Conservation (phyloP, 805 yeast genomes). For the Candida maltosa region DNA sequence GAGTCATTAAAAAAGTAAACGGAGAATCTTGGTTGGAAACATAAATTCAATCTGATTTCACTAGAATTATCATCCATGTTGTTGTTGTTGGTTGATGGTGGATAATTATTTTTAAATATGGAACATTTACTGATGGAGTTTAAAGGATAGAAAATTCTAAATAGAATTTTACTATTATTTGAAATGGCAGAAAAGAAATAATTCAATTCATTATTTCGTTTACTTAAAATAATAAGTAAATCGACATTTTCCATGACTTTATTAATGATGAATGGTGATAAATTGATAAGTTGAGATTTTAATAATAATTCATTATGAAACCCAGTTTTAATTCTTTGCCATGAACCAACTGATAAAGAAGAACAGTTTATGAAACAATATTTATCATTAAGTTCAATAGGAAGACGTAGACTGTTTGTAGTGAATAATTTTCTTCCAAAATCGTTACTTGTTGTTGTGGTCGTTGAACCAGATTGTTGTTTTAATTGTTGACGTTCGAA, state of each 20-base stretch:
- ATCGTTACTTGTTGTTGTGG: background rate
- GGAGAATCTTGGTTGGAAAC: slow-evolving; percentile 72
- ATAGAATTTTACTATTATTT: slow-evolving; percentile 62
- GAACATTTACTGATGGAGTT: slow-evolving; percentile 58
- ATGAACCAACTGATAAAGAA: slow-evolving; percentile 70
- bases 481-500: slow-evolving; percentile 45
- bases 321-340: slow-evolving; percentile 78
- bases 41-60: slow-evolving; percentile 49
- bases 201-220: slow-evolving; percentile 68
- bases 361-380: slow-evolving; percentile 67
- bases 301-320: slow-evolving; percentile 38
- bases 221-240: slow-evolving; percentile 65
- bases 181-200: slow-evolving; percentile 76
- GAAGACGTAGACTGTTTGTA: no score
- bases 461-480: no score
- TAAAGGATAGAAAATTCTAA: slow-evolving; percentile 70
- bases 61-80: slow-evolving; percentile 34
- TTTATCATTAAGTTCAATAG: slow-evolving; percentile 56
- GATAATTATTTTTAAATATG: no score
- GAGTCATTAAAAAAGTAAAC: slow-evolving; percentile 66
- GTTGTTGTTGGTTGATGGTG: no score
- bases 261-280: slow-evolving; percentile 66
- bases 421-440: background rate
- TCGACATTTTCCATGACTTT: slow-evolving; percentile 67
- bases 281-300: slow-evolving; percentile 47